phyloP scores from a whole-genome alignment of 2,329 filamentous ascomycete species.

The Ophidiomyces ophidiicola region DNA sequence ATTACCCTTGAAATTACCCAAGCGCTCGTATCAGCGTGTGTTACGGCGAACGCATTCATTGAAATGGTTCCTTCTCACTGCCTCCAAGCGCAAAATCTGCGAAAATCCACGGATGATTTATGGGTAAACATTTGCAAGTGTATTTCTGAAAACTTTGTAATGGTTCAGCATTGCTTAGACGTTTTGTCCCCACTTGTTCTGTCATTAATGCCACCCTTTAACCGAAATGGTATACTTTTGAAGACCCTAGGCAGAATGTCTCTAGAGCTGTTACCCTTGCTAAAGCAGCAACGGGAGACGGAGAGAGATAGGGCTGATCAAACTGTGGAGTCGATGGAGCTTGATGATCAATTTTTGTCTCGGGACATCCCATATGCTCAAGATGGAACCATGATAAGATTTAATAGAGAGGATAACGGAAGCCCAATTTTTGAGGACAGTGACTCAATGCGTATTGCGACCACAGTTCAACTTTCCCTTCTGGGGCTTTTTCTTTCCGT shows the following conservation, averaged over 20 bases:
- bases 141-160: conserved; percentile 21
- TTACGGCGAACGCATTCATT: conserved; percentile 29
- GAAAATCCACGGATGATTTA: conserved; percentile 21
- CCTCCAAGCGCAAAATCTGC: conserved; percentile 22
- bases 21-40: conserved; percentile 39
- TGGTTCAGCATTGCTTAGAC: conserved; percentile 23
- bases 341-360: conserved; percentile 29
- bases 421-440: conserved; percentile 23
- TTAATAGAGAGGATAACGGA: conserved; percentile 23
- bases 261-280: conserved; percentile 21
- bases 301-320: conserved; percentile 15
- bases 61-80: conserved; percentile 26
- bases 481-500: conserved; percentile 17
- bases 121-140: conserved; percentile 29
- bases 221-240: conserved; percentile 17
- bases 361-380: conserved; percentile 18
- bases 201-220: conserved; percentile 15
- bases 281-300: conserved; percentile 22
- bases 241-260: conserved; percentile 21
- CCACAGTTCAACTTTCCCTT: conserved; percentile 27
- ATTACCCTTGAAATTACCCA: conserved; percentile 41
- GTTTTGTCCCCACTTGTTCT: conserved; percentile 26
- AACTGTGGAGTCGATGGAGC: conserved; percentile 31
- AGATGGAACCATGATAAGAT: conserved; percentile 19
- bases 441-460: conserved; percentile 27